Base-by-base conservation (phyloP, 2,329 filamentous ascomycete genomes). In the Dactylellina haptotyla region DNA sequence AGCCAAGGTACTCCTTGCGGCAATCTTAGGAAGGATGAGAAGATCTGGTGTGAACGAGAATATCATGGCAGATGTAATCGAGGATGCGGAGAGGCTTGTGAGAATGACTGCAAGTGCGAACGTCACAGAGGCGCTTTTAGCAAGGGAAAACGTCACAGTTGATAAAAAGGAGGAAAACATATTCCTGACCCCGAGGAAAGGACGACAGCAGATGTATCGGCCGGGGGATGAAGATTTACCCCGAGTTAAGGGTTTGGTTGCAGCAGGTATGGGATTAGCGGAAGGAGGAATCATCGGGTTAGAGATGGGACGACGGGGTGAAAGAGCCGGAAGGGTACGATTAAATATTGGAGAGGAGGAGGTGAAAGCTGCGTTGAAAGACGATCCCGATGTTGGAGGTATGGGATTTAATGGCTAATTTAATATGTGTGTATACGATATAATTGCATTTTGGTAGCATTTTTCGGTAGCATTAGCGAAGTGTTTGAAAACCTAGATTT, bases 331-430 rank as follows among this genome's bases (percentile, higher is more conserved):
- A 65, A 93, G 96, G 80, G 87, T 99, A 41, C 86, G 94, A 65
- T 84, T 99, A 65, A 88, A 91, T 20, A 89, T 98, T 76, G 90
- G 91, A 10, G 92, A 97, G 72, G 94, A 98, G 78, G 94, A 99
- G 81, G 88, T 99, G 26, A 90, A 90, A 79, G 86, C 92, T 79
- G 95, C 94, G 28, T 88, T 98, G 77, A 88, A 90, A 71, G 93
- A 97, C 76, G 95, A 99, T 82, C 87, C 87, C 5, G 92, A 97
- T 79, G 89, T 96, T 63, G 93, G 89, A 81, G 89, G 90, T 39
- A 83, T 97, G 78, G 91, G 92, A 28, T 86, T 93, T 82, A 80
- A 65, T 18, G 51, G 45, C 70, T 78, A 46, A 57, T 45, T 14
- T 34, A 34, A n/a, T n/a, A n/a, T n/a, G n/a, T n/a, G n/a, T 34